These are phyloP conservation scores for Closterium sp. DNA, from an alignment of 139 green algal species.

Conservation along the genomic window DNA sequence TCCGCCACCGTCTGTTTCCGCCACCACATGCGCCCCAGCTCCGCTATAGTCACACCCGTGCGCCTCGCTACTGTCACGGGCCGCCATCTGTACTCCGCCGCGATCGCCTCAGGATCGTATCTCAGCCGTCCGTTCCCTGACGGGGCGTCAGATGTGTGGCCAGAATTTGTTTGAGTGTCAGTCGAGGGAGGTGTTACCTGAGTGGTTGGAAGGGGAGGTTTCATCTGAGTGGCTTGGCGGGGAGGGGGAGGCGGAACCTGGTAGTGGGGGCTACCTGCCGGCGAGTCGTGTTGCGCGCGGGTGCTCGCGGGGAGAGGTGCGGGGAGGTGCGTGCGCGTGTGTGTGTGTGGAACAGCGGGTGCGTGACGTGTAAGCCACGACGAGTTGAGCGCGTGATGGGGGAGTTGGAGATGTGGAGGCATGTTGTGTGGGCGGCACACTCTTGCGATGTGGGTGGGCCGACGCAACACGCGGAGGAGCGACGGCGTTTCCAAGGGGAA, in stretches of 20 bases:
- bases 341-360: not conserved
- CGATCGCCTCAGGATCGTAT: conserved; percentile 10
- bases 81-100: conserved; percentile 1
- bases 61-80: not conserved
- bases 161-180: no score
- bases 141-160: not conserved
- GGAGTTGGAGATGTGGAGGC: no score
- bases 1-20: not conserved
- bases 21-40: not conserved
- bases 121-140: not conserved
- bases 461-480: not conserved
- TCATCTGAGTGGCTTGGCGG: no score
- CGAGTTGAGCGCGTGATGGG: no score
- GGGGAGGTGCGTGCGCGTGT: not conserved
- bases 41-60: not conserved
- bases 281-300: not conserved
- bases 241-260: not conserved
- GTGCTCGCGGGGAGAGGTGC: not conserved
- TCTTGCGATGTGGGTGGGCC: not conserved
- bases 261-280: not conserved
- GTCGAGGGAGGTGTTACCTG: not conserved
- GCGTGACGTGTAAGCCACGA: no score
- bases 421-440: no score
- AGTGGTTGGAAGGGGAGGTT: no score
- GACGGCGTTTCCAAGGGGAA: not conserved